Conservation (phyloP, 768 basidiomycete species). For the Tylopilus plumbeoviolaceoides region DNA sequence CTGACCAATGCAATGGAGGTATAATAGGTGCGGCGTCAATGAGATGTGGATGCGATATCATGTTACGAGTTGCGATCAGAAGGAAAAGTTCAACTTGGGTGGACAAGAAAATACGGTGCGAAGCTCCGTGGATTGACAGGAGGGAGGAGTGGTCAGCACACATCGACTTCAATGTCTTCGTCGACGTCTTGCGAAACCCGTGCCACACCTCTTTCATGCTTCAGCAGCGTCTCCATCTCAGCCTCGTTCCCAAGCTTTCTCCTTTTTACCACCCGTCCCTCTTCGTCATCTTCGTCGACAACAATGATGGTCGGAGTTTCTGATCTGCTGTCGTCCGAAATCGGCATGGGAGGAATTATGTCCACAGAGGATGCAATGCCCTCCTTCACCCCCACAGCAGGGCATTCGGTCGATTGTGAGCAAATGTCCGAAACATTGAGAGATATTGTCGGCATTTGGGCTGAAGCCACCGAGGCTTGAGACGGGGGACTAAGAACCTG, state of each 20-base stretch:
- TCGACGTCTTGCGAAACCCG: constrained; percentile 15
- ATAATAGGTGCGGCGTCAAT: constrained; percentile 13
- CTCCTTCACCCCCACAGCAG: constrained; percentile 15
- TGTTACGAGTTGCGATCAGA: constrained; percentile 4
- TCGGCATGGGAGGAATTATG: constrained; percentile 30
- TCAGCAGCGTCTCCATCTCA: not conserved
- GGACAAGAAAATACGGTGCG: constrained; percentile 4
- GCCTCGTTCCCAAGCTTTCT: constrained; percentile 33
- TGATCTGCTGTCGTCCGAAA: constrained; percentile 21
- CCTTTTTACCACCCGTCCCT: constrained; percentile 54
- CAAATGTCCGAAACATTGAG: constrained; percentile 14
- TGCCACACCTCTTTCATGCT: not conserved
- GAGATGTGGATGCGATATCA: constrained; percentile 18
- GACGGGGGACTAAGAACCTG: not conserved
- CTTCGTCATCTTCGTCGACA: constrained; percentile 52
- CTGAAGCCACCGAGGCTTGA: not conserved
- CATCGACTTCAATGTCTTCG: constrained; percentile 29
- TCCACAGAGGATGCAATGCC: constrained; percentile 14
- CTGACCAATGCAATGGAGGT: constrained; percentile 16
- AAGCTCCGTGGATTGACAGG: not conserved
- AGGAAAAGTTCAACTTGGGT: not conserved
- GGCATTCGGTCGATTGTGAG: not conserved
- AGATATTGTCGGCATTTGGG: not conserved
- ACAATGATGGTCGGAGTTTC: constrained; percentile 56
- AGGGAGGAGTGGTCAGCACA: constrained; percentile 17